Conservation (phyloP, 352 stramenopile genomes). For the Blastocystis sp. region DNA sequence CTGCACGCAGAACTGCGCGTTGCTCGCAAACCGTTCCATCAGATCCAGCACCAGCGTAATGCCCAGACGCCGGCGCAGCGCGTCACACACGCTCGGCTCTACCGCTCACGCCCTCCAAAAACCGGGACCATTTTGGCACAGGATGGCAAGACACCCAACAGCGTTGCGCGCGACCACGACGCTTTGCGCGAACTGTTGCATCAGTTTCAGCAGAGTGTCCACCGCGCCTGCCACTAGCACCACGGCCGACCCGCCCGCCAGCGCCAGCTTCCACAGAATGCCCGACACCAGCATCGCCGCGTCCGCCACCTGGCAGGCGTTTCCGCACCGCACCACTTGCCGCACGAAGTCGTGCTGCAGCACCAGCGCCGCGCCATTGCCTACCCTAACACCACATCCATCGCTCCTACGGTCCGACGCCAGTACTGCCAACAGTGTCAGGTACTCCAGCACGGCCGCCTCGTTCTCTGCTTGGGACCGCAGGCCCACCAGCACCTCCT, state of each 20-base stretch:
- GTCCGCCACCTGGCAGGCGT: background rate
- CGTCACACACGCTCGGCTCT: conserved; percentile 18
- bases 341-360: background rate
- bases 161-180: background rate
- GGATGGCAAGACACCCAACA: conserved; percentile 3
- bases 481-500: background rate
- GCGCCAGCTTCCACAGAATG: conserved; percentile 17
- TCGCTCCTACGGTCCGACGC: background rate
- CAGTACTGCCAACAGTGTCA: background rate
- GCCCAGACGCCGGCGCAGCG: conserved; percentile 18
- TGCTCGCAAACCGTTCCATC: background rate
- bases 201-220: conserved; percentile 37
- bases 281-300: conserved; percentile 6
- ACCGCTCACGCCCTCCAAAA: too few species aligned
- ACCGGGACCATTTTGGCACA: background rate
- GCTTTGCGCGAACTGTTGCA: conserved; percentile 6
- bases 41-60: conserved; percentile 22
- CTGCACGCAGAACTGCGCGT: conserved; percentile 23
- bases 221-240: background rate
- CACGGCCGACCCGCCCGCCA: background rate
- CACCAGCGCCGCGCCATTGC: background rate
- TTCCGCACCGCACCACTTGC: conserved; percentile 2
- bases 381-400: background rate
- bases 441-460: background rate
- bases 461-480: background rate